These are phyloP conservation scores for Rhytidhysteron rufulum DNA, from an alignment of 2,329 filamentous ascomycete genomes.

Conservation along the genomic window DNA sequence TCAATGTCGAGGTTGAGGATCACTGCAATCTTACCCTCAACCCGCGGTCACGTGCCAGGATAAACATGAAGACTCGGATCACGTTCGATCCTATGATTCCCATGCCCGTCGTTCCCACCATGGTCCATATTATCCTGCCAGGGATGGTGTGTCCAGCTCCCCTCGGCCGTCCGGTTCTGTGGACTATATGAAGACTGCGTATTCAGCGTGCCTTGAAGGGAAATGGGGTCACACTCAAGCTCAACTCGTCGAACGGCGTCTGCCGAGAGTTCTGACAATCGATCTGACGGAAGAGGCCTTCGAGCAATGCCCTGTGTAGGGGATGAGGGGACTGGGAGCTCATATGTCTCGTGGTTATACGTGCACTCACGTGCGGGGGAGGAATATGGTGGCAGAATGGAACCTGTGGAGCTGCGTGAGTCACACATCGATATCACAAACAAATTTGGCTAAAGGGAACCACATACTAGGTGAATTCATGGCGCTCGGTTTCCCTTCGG, in stretches of 20 bases:
- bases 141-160: too few species aligned
- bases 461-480: neutral
- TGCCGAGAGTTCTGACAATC: slow-evolving; percentile 8
- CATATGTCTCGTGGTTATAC: slow-evolving; percentile 3
- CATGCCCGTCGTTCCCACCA: too few species aligned
- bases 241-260: slow-evolving; percentile 7
- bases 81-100: neutral
- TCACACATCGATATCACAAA: neutral
- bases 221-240: slow-evolving; percentile 3
- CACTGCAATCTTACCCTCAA: too few species aligned
- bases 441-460: neutral
- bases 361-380: slow-evolving; percentile 1
- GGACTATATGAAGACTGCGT: neutral
- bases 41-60: too few species aligned
- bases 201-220: neutral
- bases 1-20: too few species aligned
- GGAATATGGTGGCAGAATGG: slow-evolving; percentile 11
- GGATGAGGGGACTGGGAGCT: neutral
- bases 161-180: neutral
- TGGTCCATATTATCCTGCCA: too few species aligned
- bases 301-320: neutral
- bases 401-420: slow-evolving; percentile 1
- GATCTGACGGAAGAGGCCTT: slow-evolving; percentile 3
- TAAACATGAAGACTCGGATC: too few species aligned
- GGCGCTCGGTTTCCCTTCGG: neutral